Evolutionary conservation across 1,139 yeast species (phyloP).

Genomic region (Saccharomyces hybrid): DNA sequence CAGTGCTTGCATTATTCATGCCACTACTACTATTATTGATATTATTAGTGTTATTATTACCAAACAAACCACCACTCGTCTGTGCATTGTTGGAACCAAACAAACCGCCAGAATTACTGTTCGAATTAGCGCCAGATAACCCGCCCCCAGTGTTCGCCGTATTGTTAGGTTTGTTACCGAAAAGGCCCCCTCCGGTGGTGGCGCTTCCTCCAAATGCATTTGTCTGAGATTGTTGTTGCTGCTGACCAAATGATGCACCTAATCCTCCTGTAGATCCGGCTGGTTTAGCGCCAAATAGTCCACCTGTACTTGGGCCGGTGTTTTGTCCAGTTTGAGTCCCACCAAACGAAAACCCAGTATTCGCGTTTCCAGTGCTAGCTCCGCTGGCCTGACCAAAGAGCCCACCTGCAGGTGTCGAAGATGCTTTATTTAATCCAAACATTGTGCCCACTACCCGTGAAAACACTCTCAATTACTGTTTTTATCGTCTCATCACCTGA

Average conservation of each 20-base stretch:
- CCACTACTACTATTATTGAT: slow-evolving; percentile 13
- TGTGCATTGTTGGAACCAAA: slow-evolving; percentile 8
- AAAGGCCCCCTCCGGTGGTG: slow-evolving; percentile 28
- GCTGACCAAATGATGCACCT: slow-evolving; percentile 13
- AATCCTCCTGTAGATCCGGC: slow-evolving; percentile 14
- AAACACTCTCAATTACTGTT: neutral
- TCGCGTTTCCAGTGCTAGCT: slow-evolving; percentile 7
- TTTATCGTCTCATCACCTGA: neutral
- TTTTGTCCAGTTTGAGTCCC: slow-evolving; percentile 7
- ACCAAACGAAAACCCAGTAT: slow-evolving; percentile 32
- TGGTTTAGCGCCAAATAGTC: slow-evolving; percentile 6
- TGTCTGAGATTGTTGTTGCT: slow-evolving; percentile 1
- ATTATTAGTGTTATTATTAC: slow-evolving; percentile 15
- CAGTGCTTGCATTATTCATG: slow-evolving; percentile 11
- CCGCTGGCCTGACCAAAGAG: slow-evolving; percentile 31
- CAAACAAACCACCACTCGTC: slow-evolving; percentile 34
- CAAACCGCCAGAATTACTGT: neutral
- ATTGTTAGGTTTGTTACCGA: slow-evolving; percentile 29
- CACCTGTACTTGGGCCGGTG: slow-evolving; percentile 6
- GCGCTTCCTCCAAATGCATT: neutral
- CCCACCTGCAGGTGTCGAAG: slow-evolving; percentile 30
- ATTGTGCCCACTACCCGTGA: neutral
- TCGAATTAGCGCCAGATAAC: slow-evolving; percentile 6
- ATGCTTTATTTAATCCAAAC: neutral
- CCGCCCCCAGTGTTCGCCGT: slow-evolving; percentile 18